phyloP scores from a whole-genome alignment of 2,329 filamentous ascomycete genomes.

The Arthrobotrys iridis region DNA sequence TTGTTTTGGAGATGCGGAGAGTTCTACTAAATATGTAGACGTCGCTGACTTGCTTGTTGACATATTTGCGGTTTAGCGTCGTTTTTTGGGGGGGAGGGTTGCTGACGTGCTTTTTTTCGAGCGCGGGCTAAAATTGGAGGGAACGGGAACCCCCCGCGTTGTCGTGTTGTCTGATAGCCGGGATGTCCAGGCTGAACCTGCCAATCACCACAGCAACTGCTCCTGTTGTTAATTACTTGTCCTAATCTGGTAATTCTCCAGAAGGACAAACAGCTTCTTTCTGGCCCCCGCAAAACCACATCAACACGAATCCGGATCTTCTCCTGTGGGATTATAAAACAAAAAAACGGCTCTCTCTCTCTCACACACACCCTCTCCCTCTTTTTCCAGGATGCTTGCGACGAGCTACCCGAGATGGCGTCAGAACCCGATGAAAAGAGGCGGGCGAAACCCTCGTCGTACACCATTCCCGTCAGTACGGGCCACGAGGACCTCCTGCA shows the following conservation, averaged over 20 bases:
- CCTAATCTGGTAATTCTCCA: background rate
- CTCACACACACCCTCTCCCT: background rate
- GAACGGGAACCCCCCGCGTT: background rate
- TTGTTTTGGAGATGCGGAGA: too few relatives aligned
- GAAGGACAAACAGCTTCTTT: background rate
- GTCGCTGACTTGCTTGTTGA: too few relatives aligned
- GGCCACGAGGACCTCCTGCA: slow-evolving; percentile 59
- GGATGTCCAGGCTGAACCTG: too few relatives aligned
- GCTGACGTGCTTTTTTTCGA: background rate
- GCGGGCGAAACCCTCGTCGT: slow-evolving; percentile 43
- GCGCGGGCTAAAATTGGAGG: too few relatives aligned
- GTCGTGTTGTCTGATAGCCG: slow-evolving; percentile 16
- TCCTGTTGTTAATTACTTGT: background rate
- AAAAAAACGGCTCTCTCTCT: background rate
- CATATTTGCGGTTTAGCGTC: slow-evolving; percentile 9
- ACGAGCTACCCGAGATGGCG: slow-evolving; percentile 40
- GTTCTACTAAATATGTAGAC: too few relatives aligned
- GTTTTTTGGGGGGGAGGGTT: too few relatives aligned
- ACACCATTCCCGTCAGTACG: slow-evolving; percentile 56
- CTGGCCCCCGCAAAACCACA: background rate
- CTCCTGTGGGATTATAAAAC: too few relatives aligned
- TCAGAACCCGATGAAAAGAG: slow-evolving; percentile 45
- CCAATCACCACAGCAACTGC: slow-evolving; percentile 15
- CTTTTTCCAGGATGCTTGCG: slow-evolving; percentile 12
- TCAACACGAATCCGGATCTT: background rate